Conservation (phyloP, 108 stramenopile species). For the Nitzschia sp. region DNA sequence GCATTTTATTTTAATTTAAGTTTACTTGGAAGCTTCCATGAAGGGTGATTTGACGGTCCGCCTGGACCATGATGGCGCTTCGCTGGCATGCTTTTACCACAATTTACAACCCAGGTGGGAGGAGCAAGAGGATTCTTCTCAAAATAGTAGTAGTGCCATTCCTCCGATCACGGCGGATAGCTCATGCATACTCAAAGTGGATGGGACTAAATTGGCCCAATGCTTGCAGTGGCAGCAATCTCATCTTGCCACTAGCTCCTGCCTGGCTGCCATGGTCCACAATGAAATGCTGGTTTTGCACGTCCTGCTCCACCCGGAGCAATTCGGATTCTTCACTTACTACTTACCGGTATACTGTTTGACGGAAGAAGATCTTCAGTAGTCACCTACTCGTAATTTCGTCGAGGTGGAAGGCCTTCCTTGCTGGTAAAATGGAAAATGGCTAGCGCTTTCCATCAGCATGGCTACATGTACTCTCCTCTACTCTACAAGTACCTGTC, state of each 20-base stretch:
- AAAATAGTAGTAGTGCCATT: background rate
- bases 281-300: constrained; percentile 87
- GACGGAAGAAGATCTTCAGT: constrained; percentile 23
- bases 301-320: constrained; percentile 63
- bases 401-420: no score
- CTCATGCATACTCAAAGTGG: constrained; percentile 76
- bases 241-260: constrained; percentile 51
- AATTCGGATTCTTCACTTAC: constrained; percentile 81
- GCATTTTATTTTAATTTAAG: constrained; percentile 38
- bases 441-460: no score
- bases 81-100: constrained; percentile 33
- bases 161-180: constrained; percentile 12
- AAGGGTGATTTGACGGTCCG: constrained; percentile 34
- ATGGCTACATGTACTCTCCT: background rate
- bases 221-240: constrained; percentile 81
- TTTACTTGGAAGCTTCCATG: constrained; percentile 37
- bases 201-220: constrained; percentile 69
- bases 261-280: constrained; percentile 75
- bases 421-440: no score
- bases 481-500: background rate
- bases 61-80: constrained; percentile 31
- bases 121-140: constrained; percentile 15
- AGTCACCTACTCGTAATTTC: background rate
- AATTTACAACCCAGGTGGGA: constrained; percentile 25
- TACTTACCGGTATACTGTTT: constrained; percentile 71